Evolutionary conservation across 495 filamentous ascomycete genomes (phyloP), one percentile per base, ranked within the genome.

Genomic region (Hamigera avellanea): DNA sequence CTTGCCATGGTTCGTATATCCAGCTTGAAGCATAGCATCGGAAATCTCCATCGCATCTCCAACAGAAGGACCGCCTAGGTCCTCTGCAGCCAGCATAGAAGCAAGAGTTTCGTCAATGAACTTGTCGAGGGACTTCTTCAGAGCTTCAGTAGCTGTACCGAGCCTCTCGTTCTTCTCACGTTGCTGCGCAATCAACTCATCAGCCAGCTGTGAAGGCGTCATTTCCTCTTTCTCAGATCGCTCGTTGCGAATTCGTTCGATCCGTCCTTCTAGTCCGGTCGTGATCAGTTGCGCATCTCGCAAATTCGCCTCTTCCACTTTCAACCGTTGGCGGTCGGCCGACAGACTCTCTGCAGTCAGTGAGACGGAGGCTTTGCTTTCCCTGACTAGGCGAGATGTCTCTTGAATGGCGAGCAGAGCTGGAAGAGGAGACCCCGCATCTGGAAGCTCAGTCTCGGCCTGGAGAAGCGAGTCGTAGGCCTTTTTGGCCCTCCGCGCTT

Each of bases 11-110:
- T 71, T 65, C 29, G 72, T 84, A 54, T 86, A 89, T 1, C 82
- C 83, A 7, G 75, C 73, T 36, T 75, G 73, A 30, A 86, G 58
- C 12, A 59, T 68, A 6, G 60, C 62, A 36, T 75, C 68, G 16
- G 76, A 70, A 23, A 88, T 64, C 9, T 80, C 76, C 37, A 77
- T 55, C 29, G 76, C 59, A 43, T 86, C 79, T 8, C 87, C 87
- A 1, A 88, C 83, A 6, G 85, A 78, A 0, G 87, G 86, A 0
- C 87, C 87, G 4, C 87, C 87, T 8, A 86, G 66, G 47, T 85
- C 82, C 60, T 95, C 87, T 0, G 83, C 83, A 10, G 86, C 86
- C 19, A 95, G 63, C 84, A 89, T 86, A 0, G 70, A 58, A 5
- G 81, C 82, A 2, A 95, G 70, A 28, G 80, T 70, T 12, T 77